Base-by-base conservation (phyloP, 345 rosid species). In the Nasturtium officinale region DNA sequence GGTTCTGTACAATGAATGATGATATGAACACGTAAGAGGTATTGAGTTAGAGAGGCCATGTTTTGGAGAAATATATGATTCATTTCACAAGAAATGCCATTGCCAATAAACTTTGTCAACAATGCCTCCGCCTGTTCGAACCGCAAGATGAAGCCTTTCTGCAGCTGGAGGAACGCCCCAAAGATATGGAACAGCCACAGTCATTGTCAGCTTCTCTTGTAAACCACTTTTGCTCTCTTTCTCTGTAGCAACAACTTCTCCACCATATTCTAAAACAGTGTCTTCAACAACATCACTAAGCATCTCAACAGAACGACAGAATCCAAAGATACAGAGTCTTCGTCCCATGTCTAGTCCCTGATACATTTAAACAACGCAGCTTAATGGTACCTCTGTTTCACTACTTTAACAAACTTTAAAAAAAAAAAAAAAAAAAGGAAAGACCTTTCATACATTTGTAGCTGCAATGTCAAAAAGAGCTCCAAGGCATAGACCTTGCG, bases 121-220 rank as follows among this genome's bases (percentile, higher is more conserved):
- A 3, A 91, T 95, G 61, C 99, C 97, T 68, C 97, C 99, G 9
- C 98, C 98, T 0, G 87, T 87, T 66, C 79, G 82, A 67, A 91
- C 99, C 0, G 97, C 99, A 29, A 89, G 90, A 67, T 93, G 91
- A 71, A 95, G 99, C 42, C 90, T 89, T 67, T 91, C 97, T 1
- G 97, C 88, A 60, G 93, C 97, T 6, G 97, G 96, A 60, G 98
- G 98, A 57, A 91, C 96, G 0, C 98, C 98, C 97, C 98, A 94
- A 0, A 94, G 95, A 73, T 88, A 88, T 12, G 97, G 97, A 68
- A 94, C 97, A 0, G 98, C 96, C 12, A 94, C 97, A 0, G 86
- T 86, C 97, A 88, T 94, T 5, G 83, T 91, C 59, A 94, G 83
- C 83, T 91, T 91, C 81, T 94, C 98, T 32, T 91, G 91, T 82